Base-by-base conservation (phyloP, 2,329 filamentous ascomycete genomes). In the Aureobasidium sp. region DNA sequence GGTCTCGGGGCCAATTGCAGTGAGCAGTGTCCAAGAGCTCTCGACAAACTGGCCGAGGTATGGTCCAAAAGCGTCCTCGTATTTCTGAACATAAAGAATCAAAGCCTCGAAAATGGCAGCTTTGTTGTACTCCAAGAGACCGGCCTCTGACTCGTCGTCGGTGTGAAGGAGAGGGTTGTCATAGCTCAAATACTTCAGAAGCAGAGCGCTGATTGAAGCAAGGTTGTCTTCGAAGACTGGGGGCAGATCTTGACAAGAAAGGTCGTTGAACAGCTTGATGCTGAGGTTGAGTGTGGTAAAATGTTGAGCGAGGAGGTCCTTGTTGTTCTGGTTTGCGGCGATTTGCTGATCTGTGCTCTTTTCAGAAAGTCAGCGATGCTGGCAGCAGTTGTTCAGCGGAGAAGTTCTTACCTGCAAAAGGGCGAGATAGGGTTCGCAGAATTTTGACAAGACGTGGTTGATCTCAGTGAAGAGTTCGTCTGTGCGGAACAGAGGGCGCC, bases 221-320 rank as follows among this genome's bases (percentile, higher is more conserved):
- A 99, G 82, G 71, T 96, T 89, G 67, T 95, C 88, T 79, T 99
- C 94, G 73, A 99, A 96, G 68, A 94, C 87, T 2, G 93, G 92
- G 17, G 94, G 92, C 69, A 99, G 83, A 74, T 99, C 94, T 73
- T 99, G 95, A 72, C 88, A 96, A n/a, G 92, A 97, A 59, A 99
- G 85, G 75, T 99, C 95, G 77, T 94, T 94, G 72, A 97, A 86
- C 53, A 99, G 86, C 79, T 96, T 96, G 68, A 97, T 82, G 68
- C 96, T 85, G 59, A 97, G 81, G 73, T 93, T 92, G 66, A 99
- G 82, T 3, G 92, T 91, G 66, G 89, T 86, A 69, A 96, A 92
- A 73, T 91, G 89, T 67, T 85, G 84, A 71, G 87, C 86, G 48
- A 99, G 81, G 17, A 81, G 84, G 5, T 83, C 84, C 70, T 89